These are phyloP conservation scores for Alternaria metachromatica DNA, from an alignment of 2,329 filamentous ascomycete species.

Conservation along the genomic window DNA sequence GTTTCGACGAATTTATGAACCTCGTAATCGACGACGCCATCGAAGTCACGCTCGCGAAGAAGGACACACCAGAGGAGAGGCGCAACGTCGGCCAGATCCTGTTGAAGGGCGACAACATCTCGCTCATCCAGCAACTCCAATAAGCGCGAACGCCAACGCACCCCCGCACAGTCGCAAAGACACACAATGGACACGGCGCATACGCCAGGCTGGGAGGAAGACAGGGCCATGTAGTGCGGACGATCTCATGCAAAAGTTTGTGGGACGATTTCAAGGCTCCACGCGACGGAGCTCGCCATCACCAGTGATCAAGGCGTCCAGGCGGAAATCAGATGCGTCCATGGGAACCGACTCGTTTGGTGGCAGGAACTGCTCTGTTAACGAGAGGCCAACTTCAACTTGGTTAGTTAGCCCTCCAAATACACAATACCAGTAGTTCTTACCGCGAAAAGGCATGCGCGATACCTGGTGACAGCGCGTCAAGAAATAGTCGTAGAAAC, in stretches of 20 bases:
- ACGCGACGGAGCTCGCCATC: conserved; percentile 62
- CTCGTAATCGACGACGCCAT: conserved; percentile 94
- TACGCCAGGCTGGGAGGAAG: conserved; percentile 1
- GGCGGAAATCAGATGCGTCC: conserved; percentile 75
- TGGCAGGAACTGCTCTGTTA: conserved; percentile 82
- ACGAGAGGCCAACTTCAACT: conserved; percentile 73
- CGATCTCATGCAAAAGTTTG: conserved; percentile 5
- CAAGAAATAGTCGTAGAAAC: conserved; percentile 96
- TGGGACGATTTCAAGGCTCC: conserved; percentile 10
- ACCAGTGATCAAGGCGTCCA: conserved; percentile 79
- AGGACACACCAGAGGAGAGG: conserved; percentile 78
- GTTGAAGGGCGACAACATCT: conserved; percentile 87
- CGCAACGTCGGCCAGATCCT: conserved; percentile 82
- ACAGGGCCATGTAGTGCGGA: neutral
- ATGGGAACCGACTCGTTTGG: conserved; percentile 72
- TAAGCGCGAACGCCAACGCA: conserved; percentile 12
- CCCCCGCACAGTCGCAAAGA: conserved; percentile 2
- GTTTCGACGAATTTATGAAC: conserved; percentile 99
- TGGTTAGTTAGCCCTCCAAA: conserved; percentile 46
- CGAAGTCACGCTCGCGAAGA: conserved; percentile 85
- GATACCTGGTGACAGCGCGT: conserved; percentile 68
- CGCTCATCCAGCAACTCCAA: conserved; percentile 67
- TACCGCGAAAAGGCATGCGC: conserved; percentile 66
- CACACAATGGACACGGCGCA: conserved; percentile 10
- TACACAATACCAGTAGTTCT: conserved; percentile 45